Conservation (phyloP, 768 basidiomycete species). For the Pisolithus marmoratus region DNA sequence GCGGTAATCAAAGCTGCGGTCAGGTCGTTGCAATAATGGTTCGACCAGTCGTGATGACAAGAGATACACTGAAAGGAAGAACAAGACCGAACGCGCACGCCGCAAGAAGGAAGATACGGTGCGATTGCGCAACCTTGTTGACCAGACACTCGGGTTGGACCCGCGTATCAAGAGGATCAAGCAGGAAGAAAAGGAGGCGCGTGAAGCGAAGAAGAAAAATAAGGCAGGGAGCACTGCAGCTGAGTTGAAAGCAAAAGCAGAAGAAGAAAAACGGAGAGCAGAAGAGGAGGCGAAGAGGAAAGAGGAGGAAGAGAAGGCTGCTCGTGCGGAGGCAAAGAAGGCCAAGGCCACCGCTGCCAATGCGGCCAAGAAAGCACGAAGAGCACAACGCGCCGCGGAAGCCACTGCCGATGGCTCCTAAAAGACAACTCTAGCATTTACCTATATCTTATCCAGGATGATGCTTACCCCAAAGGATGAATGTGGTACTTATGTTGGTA, state of each 20-base stretch:
- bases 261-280: constrained; percentile 55
- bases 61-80: constrained; percentile 99
- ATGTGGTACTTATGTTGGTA: not conserved
- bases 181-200: constrained; percentile 90
- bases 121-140: constrained; percentile 80
- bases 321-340: constrained; percentile 76
- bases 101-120: constrained; percentile 97
- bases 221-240: constrained; percentile 37
- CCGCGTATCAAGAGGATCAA: constrained; percentile 97
- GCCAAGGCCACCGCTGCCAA: constrained; percentile 81
- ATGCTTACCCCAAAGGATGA: not conserved
- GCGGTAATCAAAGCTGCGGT: not conserved
- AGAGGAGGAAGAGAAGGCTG: constrained; percentile 77
- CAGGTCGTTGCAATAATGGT: constrained; percentile 8
- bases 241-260: constrained; percentile 46
- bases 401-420: constrained; percentile 12
- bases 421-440: not conserved
- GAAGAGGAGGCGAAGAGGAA: constrained; percentile 71
- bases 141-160: constrained; percentile 76
- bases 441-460: constrained; percentile 2
- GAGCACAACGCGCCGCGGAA: constrained; percentile 52
- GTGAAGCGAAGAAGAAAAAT: constrained; percentile 83
- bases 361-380: constrained; percentile 85
- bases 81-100: constrained; percentile 93
- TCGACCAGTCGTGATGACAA: constrained; percentile 87